Evolutionary conservation across 2,329 filamentous ascomycete species (phyloP), one percentile per base, ranked within the genome.

Genomic region (Pleochaeta shiraiana): DNA sequence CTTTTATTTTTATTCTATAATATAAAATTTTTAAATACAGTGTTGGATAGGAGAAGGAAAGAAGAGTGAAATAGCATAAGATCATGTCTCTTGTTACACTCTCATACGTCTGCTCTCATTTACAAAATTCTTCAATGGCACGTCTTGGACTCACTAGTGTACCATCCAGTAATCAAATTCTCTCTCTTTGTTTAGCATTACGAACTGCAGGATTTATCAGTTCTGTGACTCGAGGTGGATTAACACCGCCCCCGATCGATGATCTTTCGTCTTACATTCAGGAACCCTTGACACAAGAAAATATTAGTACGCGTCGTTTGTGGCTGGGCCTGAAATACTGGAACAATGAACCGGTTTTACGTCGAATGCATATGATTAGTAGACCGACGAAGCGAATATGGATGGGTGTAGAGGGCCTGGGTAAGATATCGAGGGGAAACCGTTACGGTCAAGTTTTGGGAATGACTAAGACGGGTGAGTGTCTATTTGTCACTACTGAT

Each of bases 311-410:
- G 61, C 75, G 84, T 68, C 75, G 86, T 65, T 74, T 89, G 69
- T 89, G 86, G 86, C 75, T 89, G 19, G 85, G 85, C 0, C 71
- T 89, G 72, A 89, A 88, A 74, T 88, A 88, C 75, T 87, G 82
- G 79, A 82, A 87, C 67, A 86, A 84, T 69, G 78, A 83, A 71
- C 83, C 85, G 0, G 85, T 88, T 57, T 74, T 89, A 68, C 80
- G 78, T 68, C 79, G 83, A 70, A 80, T 87, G 76, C 75, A 75
- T 64, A 75, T 87, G 74, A 74, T 87, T 26, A 84, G 81, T 70
- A 88, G 86, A 74, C 86, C 86, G 19, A 88, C 80, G 66, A 79
- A 83, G 72, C 75, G 83, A 71, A 81, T 88, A 71, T 83, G 79
- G 75, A 76, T 88, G 72, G 80, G 81, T 68, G 77, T 79, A 33